phyloP scores from a whole-genome alignment of 768 basidiomycete species.

The Calocybe gangraenosa region DNA sequence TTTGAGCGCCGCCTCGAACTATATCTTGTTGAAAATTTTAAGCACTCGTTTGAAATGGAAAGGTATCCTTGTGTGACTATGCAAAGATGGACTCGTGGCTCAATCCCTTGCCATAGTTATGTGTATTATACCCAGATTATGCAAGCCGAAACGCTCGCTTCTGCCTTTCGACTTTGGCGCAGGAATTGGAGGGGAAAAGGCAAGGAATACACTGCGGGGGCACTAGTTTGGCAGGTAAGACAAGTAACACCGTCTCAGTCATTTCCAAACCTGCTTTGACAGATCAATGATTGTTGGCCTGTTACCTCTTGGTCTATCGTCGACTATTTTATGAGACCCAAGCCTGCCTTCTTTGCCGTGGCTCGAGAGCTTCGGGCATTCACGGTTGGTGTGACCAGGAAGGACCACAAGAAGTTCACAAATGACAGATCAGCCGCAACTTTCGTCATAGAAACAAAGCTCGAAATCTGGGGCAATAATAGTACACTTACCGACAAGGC shows the following conservation, averaged over 20 bases:
- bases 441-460: conserved; percentile 59
- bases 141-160: conserved; percentile 88
- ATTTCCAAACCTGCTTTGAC: background rate
- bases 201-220: conserved; percentile 82
- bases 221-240: conserved; percentile 91
- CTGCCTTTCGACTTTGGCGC: conserved; percentile 89
- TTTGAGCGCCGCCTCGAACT: conserved; percentile 83
- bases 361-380: conserved; percentile 76
- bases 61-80: conserved; percentile 38
- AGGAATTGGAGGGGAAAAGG: conserved; percentile 90
- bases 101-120: conserved; percentile 47
- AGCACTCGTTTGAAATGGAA: conserved; percentile 82
- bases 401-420: conserved; percentile 55
- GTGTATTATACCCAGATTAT: conserved; percentile 94
- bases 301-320: conserved; percentile 91
- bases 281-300: conserved; percentile 94
- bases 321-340: conserved; percentile 92
- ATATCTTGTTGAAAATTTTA: conserved; percentile 96
- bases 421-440: conserved; percentile 62
- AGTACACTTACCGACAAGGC: conserved; percentile 56
- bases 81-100: conserved; percentile 6
- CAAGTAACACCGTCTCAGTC: background rate
- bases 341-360: conserved; percentile 86
- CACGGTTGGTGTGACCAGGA: conserved; percentile 85
- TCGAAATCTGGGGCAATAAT: conserved; percentile 91